Evolutionary conservation across 208 protist species (phyloP).

Genomic region (Leptomonas pyrrhocoris): DNA sequence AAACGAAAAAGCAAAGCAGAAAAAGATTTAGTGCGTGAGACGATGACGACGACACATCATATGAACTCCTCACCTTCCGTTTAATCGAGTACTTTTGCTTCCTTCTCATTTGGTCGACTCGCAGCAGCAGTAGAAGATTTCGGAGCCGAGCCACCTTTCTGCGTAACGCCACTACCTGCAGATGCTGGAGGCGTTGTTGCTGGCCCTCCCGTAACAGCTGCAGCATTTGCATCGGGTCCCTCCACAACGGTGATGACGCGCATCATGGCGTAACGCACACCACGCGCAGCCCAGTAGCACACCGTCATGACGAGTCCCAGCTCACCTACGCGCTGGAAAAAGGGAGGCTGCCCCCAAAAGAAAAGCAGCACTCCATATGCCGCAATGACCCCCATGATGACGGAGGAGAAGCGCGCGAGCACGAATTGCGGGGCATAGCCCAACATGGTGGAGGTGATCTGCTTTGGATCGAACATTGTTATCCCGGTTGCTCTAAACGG

Average conservation of each 20-base stretch:
- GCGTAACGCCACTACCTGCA: neutral
- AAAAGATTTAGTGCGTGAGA: too few species aligned
- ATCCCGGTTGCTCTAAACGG: neutral
- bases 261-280: constrained; percentile 34
- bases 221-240: constrained; percentile 3
- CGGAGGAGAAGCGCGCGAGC: constrained; percentile 47
- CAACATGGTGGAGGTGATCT: constrained; percentile 35
- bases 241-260: constrained; percentile 16
- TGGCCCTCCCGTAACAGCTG: neutral
- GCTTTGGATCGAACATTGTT: constrained; percentile 36
- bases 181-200: neutral
- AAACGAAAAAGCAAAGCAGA: too few species aligned
- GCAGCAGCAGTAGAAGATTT: neutral
- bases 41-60: too few species aligned
- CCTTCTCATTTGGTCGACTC: neutral
- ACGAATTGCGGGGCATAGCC: constrained; percentile 50
- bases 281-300: constrained; percentile 27
- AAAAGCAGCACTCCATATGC: constrained; percentile 60
- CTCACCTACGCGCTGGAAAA: constrained; percentile 50
- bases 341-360: constrained; percentile 43
- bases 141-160: neutral
- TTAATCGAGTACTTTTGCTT: constrained; percentile 8
- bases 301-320: constrained; percentile 31
- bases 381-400: constrained; percentile 57
- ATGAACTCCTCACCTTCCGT: neutral